These are phyloP conservation scores for Heritiera littoralis DNA, from an alignment of 345 rosid species.

Conservation along the genomic window DNA sequence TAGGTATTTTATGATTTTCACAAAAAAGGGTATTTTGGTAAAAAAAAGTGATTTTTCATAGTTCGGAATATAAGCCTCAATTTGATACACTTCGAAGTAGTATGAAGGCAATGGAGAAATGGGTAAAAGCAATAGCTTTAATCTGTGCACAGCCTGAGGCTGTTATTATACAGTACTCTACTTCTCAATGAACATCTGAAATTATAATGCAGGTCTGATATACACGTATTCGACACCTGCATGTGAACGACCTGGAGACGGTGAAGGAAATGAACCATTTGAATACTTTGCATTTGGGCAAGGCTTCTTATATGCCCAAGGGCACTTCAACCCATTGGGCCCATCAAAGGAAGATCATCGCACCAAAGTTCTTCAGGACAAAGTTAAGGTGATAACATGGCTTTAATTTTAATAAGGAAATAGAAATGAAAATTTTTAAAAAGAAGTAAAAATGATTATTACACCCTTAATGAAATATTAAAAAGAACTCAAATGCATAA, in stretches of 20 bases:
- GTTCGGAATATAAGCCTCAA: too few species aligned
- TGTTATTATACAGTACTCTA: too few species aligned
- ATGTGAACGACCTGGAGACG: slow-evolving; percentile 62
- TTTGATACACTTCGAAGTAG: neutral
- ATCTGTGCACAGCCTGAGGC: neutral
- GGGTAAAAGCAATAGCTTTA: too few species aligned
- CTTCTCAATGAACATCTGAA: neutral
- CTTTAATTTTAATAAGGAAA: too few species aligned
- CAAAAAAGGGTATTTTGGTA: too few species aligned
- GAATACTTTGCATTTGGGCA: slow-evolving; percentile 54
- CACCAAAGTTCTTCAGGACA: slow-evolving; percentile 75
- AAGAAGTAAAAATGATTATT: too few species aligned
- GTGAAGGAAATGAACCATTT: slow-evolving; percentile 74
- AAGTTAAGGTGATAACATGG: slow-evolving; percentile 56
- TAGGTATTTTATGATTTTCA: too few species aligned
- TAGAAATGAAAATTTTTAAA: too few species aligned
- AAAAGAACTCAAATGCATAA: too few species aligned
- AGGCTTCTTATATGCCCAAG: slow-evolving; percentile 62
- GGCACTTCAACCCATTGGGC: slow-evolving; percentile 64
- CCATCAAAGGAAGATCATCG: slow-evolving; percentile 64
- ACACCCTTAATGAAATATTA: too few species aligned
- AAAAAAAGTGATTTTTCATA: too few species aligned
- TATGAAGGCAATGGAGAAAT: too few species aligned
- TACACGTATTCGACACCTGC: slow-evolving; percentile 74
- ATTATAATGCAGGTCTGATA: slow-evolving; percentile 48